phyloP scores from a whole-genome alignment of 164 flowering plant genomes.

The Vitis rupestris region DNA sequence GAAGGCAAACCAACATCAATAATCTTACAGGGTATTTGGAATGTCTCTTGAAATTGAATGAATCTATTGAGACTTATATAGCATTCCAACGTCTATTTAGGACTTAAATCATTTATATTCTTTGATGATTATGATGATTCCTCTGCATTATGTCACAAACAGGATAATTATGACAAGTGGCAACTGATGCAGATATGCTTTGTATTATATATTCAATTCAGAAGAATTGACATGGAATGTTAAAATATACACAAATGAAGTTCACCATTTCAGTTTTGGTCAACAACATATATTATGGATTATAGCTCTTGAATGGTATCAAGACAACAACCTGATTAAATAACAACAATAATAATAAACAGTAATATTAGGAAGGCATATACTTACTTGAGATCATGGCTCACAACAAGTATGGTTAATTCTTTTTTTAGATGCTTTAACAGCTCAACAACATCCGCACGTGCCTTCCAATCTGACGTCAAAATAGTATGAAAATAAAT shows the following conservation, averaged over 20 bases:
- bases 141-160: no score
- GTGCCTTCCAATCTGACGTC: constrained; percentile 90
- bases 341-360: not conserved
- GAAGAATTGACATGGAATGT: not conserved
- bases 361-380: not conserved
- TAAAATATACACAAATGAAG: not conserved
- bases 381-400: constrained; percentile 94
- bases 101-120: no score
- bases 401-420: constrained; percentile 83
- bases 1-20: no score
- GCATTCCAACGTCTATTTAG: no score
- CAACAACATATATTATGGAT: not conserved
- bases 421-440: constrained; percentile 77
- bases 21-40: no score
- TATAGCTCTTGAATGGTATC: not conserved
- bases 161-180: no score
- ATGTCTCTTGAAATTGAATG: no score
- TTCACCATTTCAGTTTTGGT: not conserved
- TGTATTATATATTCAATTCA: not conserved
- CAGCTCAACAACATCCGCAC: constrained; percentile 90
- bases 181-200: not conserved
- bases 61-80: no score
- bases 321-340: not conserved
- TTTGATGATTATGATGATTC: no score
- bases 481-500: not conserved